Base-by-base conservation (phyloP, 805 yeast genomes). In the Yarrowia sp. region DNA sequence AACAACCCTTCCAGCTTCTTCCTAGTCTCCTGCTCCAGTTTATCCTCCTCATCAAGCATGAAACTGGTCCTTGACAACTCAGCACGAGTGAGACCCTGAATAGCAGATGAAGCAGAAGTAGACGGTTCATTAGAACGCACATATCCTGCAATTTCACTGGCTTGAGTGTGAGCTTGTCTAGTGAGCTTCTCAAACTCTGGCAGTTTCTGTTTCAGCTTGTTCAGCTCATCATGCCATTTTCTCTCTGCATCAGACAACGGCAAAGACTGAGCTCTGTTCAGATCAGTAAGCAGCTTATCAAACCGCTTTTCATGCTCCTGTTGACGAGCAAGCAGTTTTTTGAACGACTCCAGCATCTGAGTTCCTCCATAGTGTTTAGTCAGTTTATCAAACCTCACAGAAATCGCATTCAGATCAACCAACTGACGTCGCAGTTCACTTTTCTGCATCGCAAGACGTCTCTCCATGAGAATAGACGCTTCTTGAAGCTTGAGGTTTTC, bases 161-260 rank as follows among this genome's bases (percentile, higher is more conserved):
- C 64, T 42, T 43, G 50, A 7, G 35, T 44, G 35, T 58, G 39
- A 1, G 71, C 45, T 50, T 72, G 43, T 38, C 66, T 57, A 66
- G 74, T 73, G 60, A 31, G 61, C 28, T 31, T 38, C 61, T 55
- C 38, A 22, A 39, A 41, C 47, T 55, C 47, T 9, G 45, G 47
- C 14, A 55, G 61, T 38, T 55, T 41, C 47, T 8, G 15, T n/a
- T 31, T 39, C 31, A 80, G 78, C 22, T 76, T 70, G 39, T 72
- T 68, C 8, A 83, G 72, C 68, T 81, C 84, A 36, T 71, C 74
- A 65, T 80, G 76, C 85, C 86, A 84, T 31, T 68, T 72, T 62
- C 74, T 72, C 69, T 84, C 87, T 10, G 76, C 71, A 3, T 72
- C 72, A 58, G 79, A 76, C 36, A 83, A 68, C 0, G 79, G 76